Conservation (phyloP, 1,139 yeast genomes). For the Taphrina confusa region DNA sequence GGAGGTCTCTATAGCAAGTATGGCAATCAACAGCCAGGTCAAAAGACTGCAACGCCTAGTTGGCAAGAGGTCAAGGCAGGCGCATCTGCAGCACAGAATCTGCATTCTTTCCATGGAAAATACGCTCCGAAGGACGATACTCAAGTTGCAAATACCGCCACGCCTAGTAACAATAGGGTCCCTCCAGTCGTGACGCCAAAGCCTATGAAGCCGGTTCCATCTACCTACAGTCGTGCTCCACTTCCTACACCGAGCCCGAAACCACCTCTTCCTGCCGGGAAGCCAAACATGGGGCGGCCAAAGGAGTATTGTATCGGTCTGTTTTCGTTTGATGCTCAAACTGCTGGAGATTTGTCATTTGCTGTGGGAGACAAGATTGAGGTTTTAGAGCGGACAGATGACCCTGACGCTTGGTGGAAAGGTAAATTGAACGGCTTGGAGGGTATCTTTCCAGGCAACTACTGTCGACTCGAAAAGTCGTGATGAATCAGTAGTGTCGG, state of each 20-base stretch:
- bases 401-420: constrained; percentile 94
- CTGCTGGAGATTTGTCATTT: constrained; percentile 84
- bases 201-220: constrained; percentile 11
- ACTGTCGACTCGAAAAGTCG: constrained; percentile 60
- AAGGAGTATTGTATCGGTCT: constrained; percentile 23
- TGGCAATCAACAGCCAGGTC: constrained; percentile 19
- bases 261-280: constrained; percentile 16
- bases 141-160: neutral
- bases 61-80: constrained; percentile 35
- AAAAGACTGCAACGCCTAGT: constrained; percentile 16
- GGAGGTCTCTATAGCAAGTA: constrained; percentile 24
- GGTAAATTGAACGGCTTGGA: constrained; percentile 84
- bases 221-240: neutral
- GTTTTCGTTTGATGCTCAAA: constrained; percentile 44
- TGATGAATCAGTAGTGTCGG: too few relatives aligned
- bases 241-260: constrained; percentile 4
- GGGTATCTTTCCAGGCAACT: constrained; percentile 95
- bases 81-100: constrained; percentile 25
- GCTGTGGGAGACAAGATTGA: constrained; percentile 86
- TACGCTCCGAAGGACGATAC: constrained; percentile 12
- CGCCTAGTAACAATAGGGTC: neutral
- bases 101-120: constrained; percentile 23
- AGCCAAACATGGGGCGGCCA: constrained; percentile 3
- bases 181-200: constrained; percentile 14
- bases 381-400: constrained; percentile 75